These are phyloP conservation scores for Ganoderma multipileum DNA, from an alignment of 1,284 basidiomycete genomes.

Conservation along the genomic window DNA sequence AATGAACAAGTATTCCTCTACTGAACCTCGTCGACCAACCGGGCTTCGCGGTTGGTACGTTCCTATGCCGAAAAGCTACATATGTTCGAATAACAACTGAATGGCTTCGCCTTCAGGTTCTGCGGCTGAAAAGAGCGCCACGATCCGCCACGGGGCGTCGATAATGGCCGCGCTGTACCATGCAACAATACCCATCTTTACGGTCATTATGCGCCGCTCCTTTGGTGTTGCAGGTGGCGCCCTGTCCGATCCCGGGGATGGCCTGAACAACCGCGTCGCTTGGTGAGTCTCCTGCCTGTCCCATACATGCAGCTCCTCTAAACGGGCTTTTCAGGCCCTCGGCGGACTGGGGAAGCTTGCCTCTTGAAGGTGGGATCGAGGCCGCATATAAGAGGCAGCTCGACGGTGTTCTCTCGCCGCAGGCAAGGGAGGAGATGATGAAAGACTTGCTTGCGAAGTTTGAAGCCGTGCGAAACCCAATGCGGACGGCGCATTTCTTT, in stretches of 20 bases:
- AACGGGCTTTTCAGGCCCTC: slow-evolving; percentile 45
- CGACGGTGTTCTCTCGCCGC: slow-evolving; percentile 40
- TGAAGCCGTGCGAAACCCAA: slow-evolving; percentile 46
- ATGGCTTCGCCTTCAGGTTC: slow-evolving; percentile 39
- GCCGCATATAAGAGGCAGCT: slow-evolving; percentile 52
- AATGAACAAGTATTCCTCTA: slow-evolving; percentile 40
- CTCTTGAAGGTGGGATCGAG: slow-evolving; percentile 52
- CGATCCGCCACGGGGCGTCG: slow-evolving; percentile 48
- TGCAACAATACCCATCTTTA: slow-evolving; percentile 48
- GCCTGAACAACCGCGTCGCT: slow-evolving; percentile 45
- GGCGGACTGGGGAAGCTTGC: slow-evolving; percentile 52
- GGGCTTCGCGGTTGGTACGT: slow-evolving; percentile 42
- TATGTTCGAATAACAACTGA: neutral
- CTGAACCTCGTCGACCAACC: slow-evolving; percentile 50
- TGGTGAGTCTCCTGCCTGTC: slow-evolving; percentile 39
- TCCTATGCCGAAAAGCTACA: no score
- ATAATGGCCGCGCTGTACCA: slow-evolving; percentile 51
- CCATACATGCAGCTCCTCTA: neutral
- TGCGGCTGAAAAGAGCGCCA: slow-evolving; percentile 47
- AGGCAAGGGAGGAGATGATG: slow-evolving; percentile 47
- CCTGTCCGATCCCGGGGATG: slow-evolving; percentile 49
- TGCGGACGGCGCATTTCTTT: slow-evolving; percentile 48
- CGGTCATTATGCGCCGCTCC: slow-evolving; percentile 46
- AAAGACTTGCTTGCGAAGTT: slow-evolving; percentile 45
- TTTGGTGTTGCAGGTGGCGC: slow-evolving; percentile 52